A percentile compares a stretch with the other conserved stretches of the same genome.
phyloP scores from a whole-genome alignment of 2,329 filamentous ascomycete species.

The Raffaelea arxii region DNA sequence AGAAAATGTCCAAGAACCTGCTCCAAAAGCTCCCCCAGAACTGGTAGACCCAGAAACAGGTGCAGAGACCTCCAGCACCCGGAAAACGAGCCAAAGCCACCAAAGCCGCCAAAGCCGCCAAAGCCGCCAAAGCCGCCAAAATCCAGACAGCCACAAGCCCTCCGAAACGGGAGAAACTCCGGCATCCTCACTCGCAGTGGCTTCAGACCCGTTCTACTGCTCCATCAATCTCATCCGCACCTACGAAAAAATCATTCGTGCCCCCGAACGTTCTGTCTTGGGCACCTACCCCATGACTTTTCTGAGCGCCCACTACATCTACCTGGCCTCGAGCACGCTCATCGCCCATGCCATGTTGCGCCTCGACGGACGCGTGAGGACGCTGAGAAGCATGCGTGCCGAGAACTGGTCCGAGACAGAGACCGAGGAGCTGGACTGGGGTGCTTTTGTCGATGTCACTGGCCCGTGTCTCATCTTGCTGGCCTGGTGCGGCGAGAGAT shows the following conservation, averaged over 20 bases:
- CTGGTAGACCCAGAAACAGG: no score
- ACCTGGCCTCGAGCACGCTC: conserved; percentile 20
- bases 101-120: no score
- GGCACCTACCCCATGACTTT: conserved; percentile 22
- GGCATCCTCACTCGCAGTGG: conserved; percentile 9
- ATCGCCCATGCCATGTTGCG: conserved; percentile 20
- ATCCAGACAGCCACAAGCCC: neutral
- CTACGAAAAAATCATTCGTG: conserved; percentile 20
- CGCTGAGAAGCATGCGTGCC: conserved; percentile 12
- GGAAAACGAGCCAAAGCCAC: neutral
- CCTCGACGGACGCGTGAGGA: conserved; percentile 16
- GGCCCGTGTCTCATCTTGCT: conserved; percentile 10
- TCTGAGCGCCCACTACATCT: conserved; percentile 21
- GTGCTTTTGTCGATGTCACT: conserved; percentile 8
- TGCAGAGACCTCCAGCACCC: neutral
- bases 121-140: no score
- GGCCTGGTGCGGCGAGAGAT: conserved; percentile 12
- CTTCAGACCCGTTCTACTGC: conserved; percentile 19
- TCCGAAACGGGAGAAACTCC: rapidly evolving
- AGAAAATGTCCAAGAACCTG: no score
- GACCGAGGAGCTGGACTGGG: conserved; percentile 10
- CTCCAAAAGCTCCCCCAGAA: no score
- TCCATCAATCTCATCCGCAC: conserved; percentile 18
- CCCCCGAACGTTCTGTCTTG: conserved; percentile 17
- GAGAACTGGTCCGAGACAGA: neutral